These are phyloP conservation scores for Lactifluus rugatus DNA, from an alignment of 768 basidiomycete genomes.

Conservation along the genomic window DNA sequence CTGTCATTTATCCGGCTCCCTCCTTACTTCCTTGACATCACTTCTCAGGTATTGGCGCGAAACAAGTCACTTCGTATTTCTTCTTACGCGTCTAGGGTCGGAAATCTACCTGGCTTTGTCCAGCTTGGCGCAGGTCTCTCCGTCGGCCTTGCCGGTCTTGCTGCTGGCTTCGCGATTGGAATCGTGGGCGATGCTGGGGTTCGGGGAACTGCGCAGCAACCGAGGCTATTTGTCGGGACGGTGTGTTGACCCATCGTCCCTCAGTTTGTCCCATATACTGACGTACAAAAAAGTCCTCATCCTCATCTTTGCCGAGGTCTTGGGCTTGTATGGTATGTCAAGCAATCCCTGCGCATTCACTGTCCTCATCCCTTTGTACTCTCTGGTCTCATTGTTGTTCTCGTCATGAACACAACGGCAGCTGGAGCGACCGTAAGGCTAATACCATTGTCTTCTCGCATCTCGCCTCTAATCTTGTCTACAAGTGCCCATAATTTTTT, in stretches of 20 bases:
- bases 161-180: slow-evolving; percentile 95
- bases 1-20: not conserved
- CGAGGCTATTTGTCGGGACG: slow-evolving; percentile 91
- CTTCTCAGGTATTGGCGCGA: slow-evolving; percentile 68
- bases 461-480: not conserved
- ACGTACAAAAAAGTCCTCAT: slow-evolving; percentile 41
- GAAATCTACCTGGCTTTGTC: slow-evolving; percentile 49
- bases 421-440: not conserved
- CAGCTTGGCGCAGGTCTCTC: slow-evolving; percentile 92
- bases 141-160: slow-evolving; percentile 90
- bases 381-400: slow-evolving; percentile 38
- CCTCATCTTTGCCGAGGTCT: slow-evolving; percentile 93
- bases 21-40: not conserved
- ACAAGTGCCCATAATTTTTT: slow-evolving; percentile 6
- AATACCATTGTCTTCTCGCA: not conserved
- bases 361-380: not conserved
- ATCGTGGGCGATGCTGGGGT: slow-evolving; percentile 99
- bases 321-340: slow-evolving; percentile 74
- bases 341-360: not conserved
- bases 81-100: no score
- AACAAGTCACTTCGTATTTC: slow-evolving; percentile 35
- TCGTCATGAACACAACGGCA: slow-evolving; percentile 38
- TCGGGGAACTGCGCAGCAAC: slow-evolving; percentile 94
- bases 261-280: not conserved
- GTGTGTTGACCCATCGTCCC: slow-evolving; percentile 27